A percentile compares a stretch with the other conserved stretches of the same genome.
Conservation (phyloP, 2,329 filamentous ascomycete species). For the Fusarium siculi region DNA sequence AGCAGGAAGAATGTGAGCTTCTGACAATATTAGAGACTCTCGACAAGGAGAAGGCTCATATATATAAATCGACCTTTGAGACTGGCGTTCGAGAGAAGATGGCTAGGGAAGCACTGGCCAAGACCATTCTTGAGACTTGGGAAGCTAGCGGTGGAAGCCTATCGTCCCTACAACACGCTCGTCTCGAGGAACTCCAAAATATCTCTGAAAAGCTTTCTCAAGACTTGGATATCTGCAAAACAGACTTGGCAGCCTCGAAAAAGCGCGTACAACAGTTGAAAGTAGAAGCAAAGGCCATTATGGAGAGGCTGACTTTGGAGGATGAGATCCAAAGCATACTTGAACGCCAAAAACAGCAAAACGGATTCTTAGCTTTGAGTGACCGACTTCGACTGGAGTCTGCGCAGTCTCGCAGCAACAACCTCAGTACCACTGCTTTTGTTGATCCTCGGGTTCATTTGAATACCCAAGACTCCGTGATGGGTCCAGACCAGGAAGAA, state of each 20-base stretch:
- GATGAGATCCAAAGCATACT: not conserved
- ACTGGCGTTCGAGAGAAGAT: not conserved
- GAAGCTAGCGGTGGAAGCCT: not conserved
- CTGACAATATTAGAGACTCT: fast-evolving
- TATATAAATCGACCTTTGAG: not conserved
- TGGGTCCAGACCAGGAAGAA: fast-evolving
- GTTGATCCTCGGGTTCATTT: not conserved
- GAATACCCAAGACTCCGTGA: not conserved
- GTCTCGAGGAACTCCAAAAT: not conserved
- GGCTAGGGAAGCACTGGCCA: not conserved
- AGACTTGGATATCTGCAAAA: not conserved
- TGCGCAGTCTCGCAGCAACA: not conserved
- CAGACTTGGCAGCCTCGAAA: not conserved
- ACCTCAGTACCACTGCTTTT: fast-evolving
- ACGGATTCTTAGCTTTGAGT: not conserved
- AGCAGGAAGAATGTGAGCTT: fast-evolving
- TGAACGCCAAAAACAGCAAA: not conserved
- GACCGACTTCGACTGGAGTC: not conserved
- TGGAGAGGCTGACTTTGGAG: not conserved
- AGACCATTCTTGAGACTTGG: not conserved
- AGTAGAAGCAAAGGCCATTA: fast-evolving
- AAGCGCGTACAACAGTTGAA: not conserved
- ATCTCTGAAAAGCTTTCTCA: not conserved
- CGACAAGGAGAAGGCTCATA: not conserved
- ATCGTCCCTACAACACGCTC: not conserved